Evolutionary conservation across 2,329 filamentous ascomycete species (phyloP).

Genomic region (Trichoderma endophyticum): DNA sequence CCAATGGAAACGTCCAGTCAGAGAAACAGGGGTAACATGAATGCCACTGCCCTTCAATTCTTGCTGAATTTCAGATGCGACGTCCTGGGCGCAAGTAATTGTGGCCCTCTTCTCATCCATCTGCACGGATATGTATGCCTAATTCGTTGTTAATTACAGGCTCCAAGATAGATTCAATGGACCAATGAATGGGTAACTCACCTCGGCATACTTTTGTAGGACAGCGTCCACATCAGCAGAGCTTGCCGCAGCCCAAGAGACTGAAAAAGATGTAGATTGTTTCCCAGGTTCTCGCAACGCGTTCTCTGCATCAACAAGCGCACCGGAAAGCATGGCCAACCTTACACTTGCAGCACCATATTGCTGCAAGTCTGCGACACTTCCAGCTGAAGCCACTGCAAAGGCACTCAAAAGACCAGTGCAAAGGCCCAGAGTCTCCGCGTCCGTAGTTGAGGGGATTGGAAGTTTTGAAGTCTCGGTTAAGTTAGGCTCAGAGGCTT

Average conservation of each 20-base stretch:
- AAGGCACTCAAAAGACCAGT: background rate
- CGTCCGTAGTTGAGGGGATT: background rate
- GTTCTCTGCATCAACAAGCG: background rate
- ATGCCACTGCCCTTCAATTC: background rate
- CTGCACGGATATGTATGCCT: background rate
- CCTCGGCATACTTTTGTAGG: slow-evolving; percentile 24
- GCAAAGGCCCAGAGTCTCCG: background rate
- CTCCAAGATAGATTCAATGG: background rate
- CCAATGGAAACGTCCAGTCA: background rate
- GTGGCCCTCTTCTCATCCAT: background rate
- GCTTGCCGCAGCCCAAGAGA: slow-evolving; percentile 35
- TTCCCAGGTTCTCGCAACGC: slow-evolving; percentile 34
- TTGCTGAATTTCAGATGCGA: background rate
- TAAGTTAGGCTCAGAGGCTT: background rate
- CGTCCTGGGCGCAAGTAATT: background rate
- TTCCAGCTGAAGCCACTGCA: background rate
- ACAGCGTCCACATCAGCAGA: slow-evolving; percentile 21
- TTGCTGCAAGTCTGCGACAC: background rate
- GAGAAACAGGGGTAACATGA: no score
- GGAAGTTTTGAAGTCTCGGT: background rate
- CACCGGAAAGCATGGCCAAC: background rate
- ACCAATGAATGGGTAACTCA: background rate
- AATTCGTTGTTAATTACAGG: background rate
- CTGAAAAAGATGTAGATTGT: slow-evolving; percentile 30
- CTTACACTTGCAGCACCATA: background rate